Conservation (phyloP, 306 rosid species). For the Mucuna pruriens region DNA sequence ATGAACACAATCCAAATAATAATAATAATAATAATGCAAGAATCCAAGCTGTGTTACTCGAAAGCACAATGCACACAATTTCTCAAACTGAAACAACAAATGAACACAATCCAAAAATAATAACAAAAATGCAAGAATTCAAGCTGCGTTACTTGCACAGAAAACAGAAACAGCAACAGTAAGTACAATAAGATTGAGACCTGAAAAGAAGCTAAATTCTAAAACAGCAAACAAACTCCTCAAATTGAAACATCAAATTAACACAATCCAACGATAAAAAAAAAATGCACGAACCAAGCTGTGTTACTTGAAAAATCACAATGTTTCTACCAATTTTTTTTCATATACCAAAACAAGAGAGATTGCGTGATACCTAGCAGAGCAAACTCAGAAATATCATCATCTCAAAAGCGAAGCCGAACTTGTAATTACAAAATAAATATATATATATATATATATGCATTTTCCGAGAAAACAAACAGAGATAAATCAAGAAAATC, state of each 20-base stretch:
- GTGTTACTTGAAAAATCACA: constrained; percentile 39
- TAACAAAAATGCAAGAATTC: too few relatives aligned
- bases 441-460: background rate
- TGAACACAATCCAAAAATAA: too few relatives aligned
- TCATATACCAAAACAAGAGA: background rate
- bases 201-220: background rate
- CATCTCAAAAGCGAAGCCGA: constrained; percentile 5
- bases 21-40: constrained; percentile 15
- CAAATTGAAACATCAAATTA: background rate
- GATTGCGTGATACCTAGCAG: constrained; percentile 2
- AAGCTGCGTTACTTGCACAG: constrained; percentile 58
- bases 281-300: constrained; percentile 9
- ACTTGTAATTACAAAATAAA: background rate
- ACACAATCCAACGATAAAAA: too few relatives aligned
- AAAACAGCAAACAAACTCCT: background rate
- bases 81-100: too few relatives aligned
- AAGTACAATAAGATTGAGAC: constrained; percentile 22
- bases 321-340: constrained; percentile 23
- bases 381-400: too few relatives aligned
- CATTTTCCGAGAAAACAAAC: constrained; percentile 27
- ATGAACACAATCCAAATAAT: background rate
- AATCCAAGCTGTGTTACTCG: constrained; percentile 19
- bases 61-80: constrained; percentile 45
- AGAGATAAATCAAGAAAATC: background rate
- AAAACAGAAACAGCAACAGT: background rate